Conservation (phyloP, 192 early-diverging fungal genomes). For the Coemansia sp. region DNA sequence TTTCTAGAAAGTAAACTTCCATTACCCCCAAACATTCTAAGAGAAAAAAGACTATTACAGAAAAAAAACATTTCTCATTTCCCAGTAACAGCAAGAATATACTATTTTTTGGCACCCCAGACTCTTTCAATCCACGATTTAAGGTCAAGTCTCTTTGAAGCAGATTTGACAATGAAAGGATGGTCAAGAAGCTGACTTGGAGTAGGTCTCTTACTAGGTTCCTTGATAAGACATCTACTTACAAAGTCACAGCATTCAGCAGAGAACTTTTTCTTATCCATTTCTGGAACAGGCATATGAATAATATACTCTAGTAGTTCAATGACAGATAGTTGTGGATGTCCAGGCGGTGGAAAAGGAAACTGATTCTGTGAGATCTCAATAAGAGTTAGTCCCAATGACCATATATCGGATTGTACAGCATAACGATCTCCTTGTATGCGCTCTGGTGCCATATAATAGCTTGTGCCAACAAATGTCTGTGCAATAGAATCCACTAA, state of each 20-base stretch:
- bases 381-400: constrained; percentile 87
- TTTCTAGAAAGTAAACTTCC: too few relatives aligned
- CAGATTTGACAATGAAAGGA: constrained; percentile 66
- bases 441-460: constrained; percentile 97
- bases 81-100: background rate
- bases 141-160: constrained; percentile 61
- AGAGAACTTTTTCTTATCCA: constrained; percentile 58
- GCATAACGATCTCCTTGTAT: constrained; percentile 88
- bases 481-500: constrained; percentile 83
- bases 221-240: constrained; percentile 65
- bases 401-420: constrained; percentile 96
- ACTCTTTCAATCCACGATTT: constrained; percentile 70
- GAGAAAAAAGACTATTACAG: constrained; percentile 3
- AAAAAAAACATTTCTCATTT: constrained; percentile 5
- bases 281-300: constrained; percentile 78
- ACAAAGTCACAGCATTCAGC: constrained; percentile 54
- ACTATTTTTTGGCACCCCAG: constrained; percentile 54
- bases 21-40: too few relatives aligned
- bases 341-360: constrained; percentile 84
- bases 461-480: constrained; percentile 96
- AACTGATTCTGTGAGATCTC: constrained; percentile 91
- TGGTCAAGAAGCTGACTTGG: constrained; percentile 67
- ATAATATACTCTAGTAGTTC: constrained; percentile 94
- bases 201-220: constrained; percentile 64
- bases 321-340: constrained; percentile 76